A percentile compares a stretch with the other conserved stretches of the same genome.
Conservation (phyloP, 1,139 yeast genomes). For the Hyphopichia buzzinii region DNA sequence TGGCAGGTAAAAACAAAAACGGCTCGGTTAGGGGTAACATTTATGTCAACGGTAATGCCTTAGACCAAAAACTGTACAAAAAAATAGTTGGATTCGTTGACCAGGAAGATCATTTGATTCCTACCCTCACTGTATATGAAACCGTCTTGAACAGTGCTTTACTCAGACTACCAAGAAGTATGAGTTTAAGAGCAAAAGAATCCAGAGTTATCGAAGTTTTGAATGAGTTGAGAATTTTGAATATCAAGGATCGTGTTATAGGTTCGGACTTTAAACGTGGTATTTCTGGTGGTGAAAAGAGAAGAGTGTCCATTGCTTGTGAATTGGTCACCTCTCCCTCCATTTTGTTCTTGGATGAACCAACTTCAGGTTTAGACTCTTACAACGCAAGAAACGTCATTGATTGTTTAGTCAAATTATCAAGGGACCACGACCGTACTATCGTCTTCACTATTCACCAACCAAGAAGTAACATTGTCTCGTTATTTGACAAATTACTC, state of each 20-base stretch:
- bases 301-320: slow-evolving; percentile 88
- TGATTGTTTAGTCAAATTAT: slow-evolving; percentile 77
- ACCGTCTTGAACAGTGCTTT: slow-evolving; percentile 91
- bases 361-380: slow-evolving; percentile 93
- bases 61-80: slow-evolving; percentile 45
- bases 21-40: slow-evolving; percentile 68
- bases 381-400: slow-evolving; percentile 90
- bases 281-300: slow-evolving; percentile 90
- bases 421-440: slow-evolving; percentile 79
- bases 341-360: slow-evolving; percentile 78
- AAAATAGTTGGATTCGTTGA: slow-evolving; percentile 93
- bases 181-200: slow-evolving; percentile 72
- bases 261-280: slow-evolving; percentile 92
- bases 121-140: slow-evolving; percentile 93
- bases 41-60: slow-evolving; percentile 66
- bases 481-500: slow-evolving; percentile 79
- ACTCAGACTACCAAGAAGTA: slow-evolving; percentile 74
- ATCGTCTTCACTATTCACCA: slow-evolving; percentile 93
- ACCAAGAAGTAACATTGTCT: slow-evolving; percentile 94
- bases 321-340: slow-evolving; percentile 86
- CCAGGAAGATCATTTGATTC: slow-evolving; percentile 87
- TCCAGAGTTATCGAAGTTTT: slow-evolving; percentile 82
- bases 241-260: slow-evolving; percentile 79
- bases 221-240: slow-evolving; percentile 77
- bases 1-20: slow-evolving; percentile 82